Conservation (phyloP, 2,329 filamentous ascomycete genomes). For the Dryadomyces quercivorus region DNA sequence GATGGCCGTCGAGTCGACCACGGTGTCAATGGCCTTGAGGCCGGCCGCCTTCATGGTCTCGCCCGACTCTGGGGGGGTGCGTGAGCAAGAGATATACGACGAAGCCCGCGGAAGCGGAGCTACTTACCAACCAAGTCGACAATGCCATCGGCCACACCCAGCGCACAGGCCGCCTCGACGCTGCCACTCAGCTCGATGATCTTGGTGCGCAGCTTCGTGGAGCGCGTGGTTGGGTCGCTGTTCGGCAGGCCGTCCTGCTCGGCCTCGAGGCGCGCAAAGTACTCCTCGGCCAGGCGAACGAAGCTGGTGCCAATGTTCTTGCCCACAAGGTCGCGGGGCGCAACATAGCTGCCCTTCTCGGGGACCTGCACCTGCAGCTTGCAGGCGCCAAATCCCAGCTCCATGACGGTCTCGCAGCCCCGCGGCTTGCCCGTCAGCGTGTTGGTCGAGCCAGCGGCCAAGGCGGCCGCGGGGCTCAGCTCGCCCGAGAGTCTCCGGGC, state of each 20-base stretch:
- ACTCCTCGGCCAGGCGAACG: conserved; percentile 67
- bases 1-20: conserved; percentile 76
- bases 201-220: conserved; percentile 59
- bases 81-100: not conserved
- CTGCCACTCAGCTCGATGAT: conserved; percentile 93
- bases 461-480: conserved; percentile 15
- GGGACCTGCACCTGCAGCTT: conserved; percentile 96
- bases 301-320: conserved; percentile 96
- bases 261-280: conserved; percentile 69
- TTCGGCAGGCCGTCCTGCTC: conserved; percentile 28
- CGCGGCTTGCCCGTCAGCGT: conserved; percentile 26
- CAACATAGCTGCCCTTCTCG: conserved; percentile 60
- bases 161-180: conserved; percentile 90
- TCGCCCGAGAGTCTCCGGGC: conserved; percentile 32
- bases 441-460: not conserved
- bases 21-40: conserved; percentile 86
- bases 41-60: conserved; percentile 97
- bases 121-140: conserved; percentile 84
- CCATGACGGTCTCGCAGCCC: conserved; percentile 75
- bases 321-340: conserved; percentile 69
- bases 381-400: conserved; percentile 82
- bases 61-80: conserved; percentile 60
- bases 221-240: conserved; percentile 19
- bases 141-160: conserved; percentile 93
- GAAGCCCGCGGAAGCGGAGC: not conserved